Conservation (phyloP, 305 asterid species). For the Plantago coronopus region DNA sequence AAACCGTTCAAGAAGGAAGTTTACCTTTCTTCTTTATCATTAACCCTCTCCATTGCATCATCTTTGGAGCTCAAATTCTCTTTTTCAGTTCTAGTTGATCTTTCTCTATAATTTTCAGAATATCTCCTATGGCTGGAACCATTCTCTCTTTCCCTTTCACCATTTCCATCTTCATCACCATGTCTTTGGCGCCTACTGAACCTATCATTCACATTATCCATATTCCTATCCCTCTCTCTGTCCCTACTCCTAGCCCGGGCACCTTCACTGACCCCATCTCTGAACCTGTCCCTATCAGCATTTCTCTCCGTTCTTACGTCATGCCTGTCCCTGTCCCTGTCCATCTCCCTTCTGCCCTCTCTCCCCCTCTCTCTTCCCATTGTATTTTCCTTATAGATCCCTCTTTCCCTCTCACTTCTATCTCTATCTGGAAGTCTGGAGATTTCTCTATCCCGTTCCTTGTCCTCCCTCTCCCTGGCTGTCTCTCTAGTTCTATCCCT, state of each 20-base stretch:
- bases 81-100: constrained; percentile 32
- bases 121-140: constrained; percentile 54
- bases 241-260: constrained; percentile 52
- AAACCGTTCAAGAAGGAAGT: constrained; percentile 16
- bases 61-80: constrained; percentile 33
- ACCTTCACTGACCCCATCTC: constrained; percentile 38
- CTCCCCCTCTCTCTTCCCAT: constrained; percentile 27
- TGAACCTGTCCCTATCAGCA: constrained; percentile 42
- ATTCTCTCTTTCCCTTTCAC: constrained; percentile 40
- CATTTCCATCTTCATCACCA: constrained; percentile 37
- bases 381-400: constrained; percentile 31
- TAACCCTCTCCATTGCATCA: constrained; percentile 29
- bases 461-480: constrained; percentile 28
- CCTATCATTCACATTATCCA: constrained; percentile 47
- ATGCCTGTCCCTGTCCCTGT: constrained; percentile 25
- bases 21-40: constrained; percentile 51
- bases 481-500: constrained; percentile 30
- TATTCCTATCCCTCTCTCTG: constrained; percentile 44
- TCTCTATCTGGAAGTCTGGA: constrained; percentile 39
- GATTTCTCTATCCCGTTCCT: constrained; percentile 35
- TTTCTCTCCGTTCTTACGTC: constrained; percentile 12
- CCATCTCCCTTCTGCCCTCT: constrained; percentile 33
- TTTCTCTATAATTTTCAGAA: constrained; percentile 42
- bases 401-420: constrained; percentile 25
- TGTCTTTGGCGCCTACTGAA: constrained; percentile 38